Percentiles rank a stretch among this genome's conserved stretches.
These are phyloP conservation scores for Suhomyces bribrorum DNA, from an alignment of 1,139 yeast genomes.

Conservation along the genomic window DNA sequence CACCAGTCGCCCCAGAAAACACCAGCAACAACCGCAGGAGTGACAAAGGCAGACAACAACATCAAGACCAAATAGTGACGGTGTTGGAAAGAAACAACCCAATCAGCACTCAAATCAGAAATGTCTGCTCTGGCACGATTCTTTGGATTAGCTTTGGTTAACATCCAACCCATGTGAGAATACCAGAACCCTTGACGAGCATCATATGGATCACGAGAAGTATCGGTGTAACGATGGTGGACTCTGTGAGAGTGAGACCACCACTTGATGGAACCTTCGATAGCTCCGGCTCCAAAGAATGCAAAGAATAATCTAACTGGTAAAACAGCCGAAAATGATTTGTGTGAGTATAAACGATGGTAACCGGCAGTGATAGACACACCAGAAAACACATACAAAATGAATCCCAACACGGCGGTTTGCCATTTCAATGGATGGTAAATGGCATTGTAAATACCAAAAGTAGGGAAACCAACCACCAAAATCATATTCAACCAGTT, in stretches of 20 bases:
- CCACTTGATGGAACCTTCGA: conserved; percentile 98
- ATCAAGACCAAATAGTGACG: conserved; percentile 78
- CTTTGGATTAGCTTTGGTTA: conserved; percentile 89
- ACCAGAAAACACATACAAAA: conserved; percentile 73
- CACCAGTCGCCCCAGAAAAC: conserved; percentile 81
- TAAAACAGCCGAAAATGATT: conserved; percentile 73
- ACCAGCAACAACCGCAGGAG: conserved; percentile 81
- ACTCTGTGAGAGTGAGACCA: conserved; percentile 98
- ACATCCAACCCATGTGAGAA: conserved; percentile 98
- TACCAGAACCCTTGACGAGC: conserved; percentile 96
- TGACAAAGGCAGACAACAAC: conserved; percentile 63
- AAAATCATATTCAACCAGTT: conserved; percentile 92
- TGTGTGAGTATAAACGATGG: conserved; percentile 87
- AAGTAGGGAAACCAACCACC: conserved; percentile 68
- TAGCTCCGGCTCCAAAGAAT: conserved; percentile 90
- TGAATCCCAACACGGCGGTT: conserved; percentile 61
- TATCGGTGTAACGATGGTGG: conserved; percentile 97
- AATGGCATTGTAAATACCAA: conserved; percentile 58
- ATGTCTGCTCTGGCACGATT: conserved; percentile 96
- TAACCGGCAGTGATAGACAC: conserved; percentile 95
- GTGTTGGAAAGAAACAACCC: conserved; percentile 91
- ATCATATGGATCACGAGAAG: conserved; percentile 94
- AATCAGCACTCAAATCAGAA: conserved; percentile 84
- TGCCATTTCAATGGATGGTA: conserved; percentile 54
- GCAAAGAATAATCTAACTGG: conserved; percentile 77